Conservation (phyloP, 148 eudicot genomes). For the Vaccinium macrocarpon region DNA sequence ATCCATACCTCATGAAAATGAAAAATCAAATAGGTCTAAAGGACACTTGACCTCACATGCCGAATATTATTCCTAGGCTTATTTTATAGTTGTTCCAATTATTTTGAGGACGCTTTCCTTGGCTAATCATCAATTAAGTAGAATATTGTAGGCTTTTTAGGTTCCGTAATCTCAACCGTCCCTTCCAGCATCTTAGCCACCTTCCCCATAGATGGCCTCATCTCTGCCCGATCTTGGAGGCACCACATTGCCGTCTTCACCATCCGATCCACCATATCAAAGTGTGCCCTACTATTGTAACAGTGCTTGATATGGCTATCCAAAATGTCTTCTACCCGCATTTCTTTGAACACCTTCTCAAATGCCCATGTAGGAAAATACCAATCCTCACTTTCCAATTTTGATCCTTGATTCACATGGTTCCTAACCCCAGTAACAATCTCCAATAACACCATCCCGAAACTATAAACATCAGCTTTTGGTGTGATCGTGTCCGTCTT, state of each 20-base stretch:
- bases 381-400: constrained; percentile 69
- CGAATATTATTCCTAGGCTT: not conserved
- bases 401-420: constrained; percentile 34
- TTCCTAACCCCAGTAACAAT: constrained; percentile 70
- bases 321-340: constrained; percentile 62
- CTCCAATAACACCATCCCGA: constrained; percentile 73
- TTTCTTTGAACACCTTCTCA: constrained; percentile 63
- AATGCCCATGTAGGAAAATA: constrained; percentile 80
- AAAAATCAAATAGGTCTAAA: no score
- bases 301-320: constrained; percentile 51
- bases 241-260: constrained; percentile 96
- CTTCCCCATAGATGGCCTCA: constrained; percentile 91
- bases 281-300: constrained; percentile 52
- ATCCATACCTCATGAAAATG: no score
- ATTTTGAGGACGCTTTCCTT: not conserved
- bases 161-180: constrained; percentile 73
- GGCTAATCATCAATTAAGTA: constrained; percentile 27
- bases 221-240: constrained; percentile 74
- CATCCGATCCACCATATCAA: constrained; percentile 64
- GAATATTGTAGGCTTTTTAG: constrained; percentile 72
- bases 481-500: constrained; percentile 59
- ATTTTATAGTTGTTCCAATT: not conserved
- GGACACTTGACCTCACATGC: not conserved
- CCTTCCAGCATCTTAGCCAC: constrained; percentile 96
- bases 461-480: constrained; percentile 84